These are phyloP conservation scores for Aureobasidium leucospermi DNA, from an alignment of 2,329 filamentous ascomycete genomes.

Conservation along the genomic window DNA sequence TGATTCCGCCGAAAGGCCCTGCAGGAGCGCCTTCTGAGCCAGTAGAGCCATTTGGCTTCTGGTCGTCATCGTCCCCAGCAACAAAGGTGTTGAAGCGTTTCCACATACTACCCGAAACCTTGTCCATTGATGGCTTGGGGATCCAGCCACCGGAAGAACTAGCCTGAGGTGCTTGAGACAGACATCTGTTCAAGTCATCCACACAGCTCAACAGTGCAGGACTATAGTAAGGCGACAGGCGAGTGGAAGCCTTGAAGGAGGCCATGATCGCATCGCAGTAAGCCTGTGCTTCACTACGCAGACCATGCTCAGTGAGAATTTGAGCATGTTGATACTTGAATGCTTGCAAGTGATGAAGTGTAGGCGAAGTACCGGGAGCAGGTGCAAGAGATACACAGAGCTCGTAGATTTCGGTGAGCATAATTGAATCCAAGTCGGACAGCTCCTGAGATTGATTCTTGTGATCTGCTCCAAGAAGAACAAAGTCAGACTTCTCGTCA, in stretches of 20 bases:
- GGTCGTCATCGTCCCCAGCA: constrained; percentile 75
- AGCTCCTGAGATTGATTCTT: constrained; percentile 62
- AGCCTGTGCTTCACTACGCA: constrained; percentile 72
- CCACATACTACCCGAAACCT: constrained; percentile 84
- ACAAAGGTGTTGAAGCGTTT: constrained; percentile 96
- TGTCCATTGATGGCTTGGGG: constrained; percentile 89
- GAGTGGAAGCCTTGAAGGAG: constrained; percentile 72
- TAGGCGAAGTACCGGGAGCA: constrained; percentile 40
- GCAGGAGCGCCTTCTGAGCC: constrained; percentile 42
- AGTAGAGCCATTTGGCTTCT: constrained; percentile 49
- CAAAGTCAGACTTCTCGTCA: constrained; percentile 69
- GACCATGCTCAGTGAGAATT: constrained; percentile 74
- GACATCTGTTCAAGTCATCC: constrained; percentile 73
- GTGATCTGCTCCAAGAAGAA: constrained; percentile 81
- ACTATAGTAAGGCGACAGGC: constrained; percentile 81
- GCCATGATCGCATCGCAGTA: constrained; percentile 82
- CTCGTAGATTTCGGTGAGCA: constrained; percentile 94
- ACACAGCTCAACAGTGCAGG: constrained; percentile 63
- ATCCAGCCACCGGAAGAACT: constrained; percentile 67
- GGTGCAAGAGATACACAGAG: constrained; percentile 69
- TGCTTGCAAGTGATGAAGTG: constrained; percentile 71
- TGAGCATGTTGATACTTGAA: constrained; percentile 90
- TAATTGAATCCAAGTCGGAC: constrained; percentile 74
- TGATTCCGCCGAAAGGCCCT: constrained; percentile 76
- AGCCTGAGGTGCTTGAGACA: constrained; percentile 81